Percentiles rank a stretch among this genome's conserved stretches.
Evolutionary conservation across 768 basidiomycete species (phyloP).

Genomic region (Phaeotremella skinneri): DNA sequence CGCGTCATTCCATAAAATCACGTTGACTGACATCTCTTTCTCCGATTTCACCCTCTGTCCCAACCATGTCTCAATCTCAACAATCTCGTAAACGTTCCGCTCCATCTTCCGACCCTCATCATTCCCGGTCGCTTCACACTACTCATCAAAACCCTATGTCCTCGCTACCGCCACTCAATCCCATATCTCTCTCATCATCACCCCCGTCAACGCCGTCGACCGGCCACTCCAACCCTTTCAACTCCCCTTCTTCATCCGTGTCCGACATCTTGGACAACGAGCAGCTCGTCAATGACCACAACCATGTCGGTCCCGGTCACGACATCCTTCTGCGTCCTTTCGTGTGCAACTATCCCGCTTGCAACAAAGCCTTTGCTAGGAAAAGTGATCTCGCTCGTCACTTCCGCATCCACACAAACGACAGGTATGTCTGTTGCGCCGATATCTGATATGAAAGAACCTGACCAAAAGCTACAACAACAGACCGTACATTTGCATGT

Average conservation of each 20-base stretch:
- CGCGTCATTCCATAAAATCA: no score
- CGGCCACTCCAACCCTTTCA: neutral
- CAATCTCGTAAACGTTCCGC: no score
- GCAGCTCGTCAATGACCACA: constrained; percentile 45
- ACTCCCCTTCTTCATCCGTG: neutral
- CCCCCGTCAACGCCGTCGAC: neutral
- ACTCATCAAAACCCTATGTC: no score
- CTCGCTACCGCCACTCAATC: no score
- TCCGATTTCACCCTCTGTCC: no score
- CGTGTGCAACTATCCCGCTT: constrained; percentile 37
- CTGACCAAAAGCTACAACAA: neutral
- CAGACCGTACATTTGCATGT: constrained; percentile 45
- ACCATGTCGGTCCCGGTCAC: constrained; percentile 35
- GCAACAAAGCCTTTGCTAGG: constrained; percentile 53
- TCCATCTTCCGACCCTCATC: no score
- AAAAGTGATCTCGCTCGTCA: constrained; percentile 53
- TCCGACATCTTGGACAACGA: constrained; percentile 5
- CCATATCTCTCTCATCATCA: no score
- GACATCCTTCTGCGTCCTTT: constrained; percentile 37
- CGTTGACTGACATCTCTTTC: no score
- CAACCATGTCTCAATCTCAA: no score
- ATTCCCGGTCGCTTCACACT: no score
- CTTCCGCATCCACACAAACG: constrained; percentile 54
- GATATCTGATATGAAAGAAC: neutral
- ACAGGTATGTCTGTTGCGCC: constrained; percentile 48